A percentile compares a stretch with the other conserved stretches of the same genome.
These are phyloP conservation scores for Amylocarpus encephaloides DNA, from an alignment of 2,329 filamentous ascomycete species.

Conservation along the genomic window DNA sequence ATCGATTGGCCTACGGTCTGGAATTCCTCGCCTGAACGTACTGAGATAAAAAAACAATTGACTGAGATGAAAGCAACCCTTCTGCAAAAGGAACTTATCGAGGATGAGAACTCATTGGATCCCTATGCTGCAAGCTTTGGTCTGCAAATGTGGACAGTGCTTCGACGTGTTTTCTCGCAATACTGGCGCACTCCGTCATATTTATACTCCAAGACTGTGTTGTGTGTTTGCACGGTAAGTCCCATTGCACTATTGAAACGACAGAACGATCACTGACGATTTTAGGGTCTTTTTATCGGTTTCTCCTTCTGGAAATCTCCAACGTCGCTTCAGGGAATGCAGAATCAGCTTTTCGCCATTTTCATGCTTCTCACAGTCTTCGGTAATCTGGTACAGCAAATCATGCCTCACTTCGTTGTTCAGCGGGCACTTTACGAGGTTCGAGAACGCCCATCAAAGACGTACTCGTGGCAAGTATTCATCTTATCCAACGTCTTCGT, in stretches of 20 bases:
- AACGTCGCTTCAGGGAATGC: slow-evolving; percentile 53
- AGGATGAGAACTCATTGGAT: slow-evolving; percentile 32
- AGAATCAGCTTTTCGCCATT: slow-evolving; percentile 66
- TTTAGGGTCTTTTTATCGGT: slow-evolving; percentile 51
- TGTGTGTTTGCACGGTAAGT: slow-evolving; percentile 22
- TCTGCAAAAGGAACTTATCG: slow-evolving; percentile 18
- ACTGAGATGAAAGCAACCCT: slow-evolving; percentile 44
- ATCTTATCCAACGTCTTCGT: slow-evolving; percentile 70
- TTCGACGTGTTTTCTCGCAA: slow-evolving; percentile 53
- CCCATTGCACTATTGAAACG: background rate
- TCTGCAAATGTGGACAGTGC: slow-evolving; percentile 49
- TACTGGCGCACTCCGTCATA: slow-evolving; percentile 65
- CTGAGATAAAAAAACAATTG: slow-evolving; percentile 40
- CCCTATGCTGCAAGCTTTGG: slow-evolving; percentile 58
- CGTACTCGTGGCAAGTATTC: slow-evolving; percentile 65
- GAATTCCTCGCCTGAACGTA: slow-evolving; percentile 45
- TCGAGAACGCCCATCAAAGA: slow-evolving; percentile 70
- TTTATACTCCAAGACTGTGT: slow-evolving; percentile 30
- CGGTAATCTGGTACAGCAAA: slow-evolving; percentile 68
- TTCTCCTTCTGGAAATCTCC: slow-evolving; percentile 64
- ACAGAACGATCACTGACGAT: background rate
- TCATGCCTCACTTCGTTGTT: slow-evolving; percentile 63
- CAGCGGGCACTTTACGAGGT: slow-evolving; percentile 52
- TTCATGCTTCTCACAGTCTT: slow-evolving; percentile 74
- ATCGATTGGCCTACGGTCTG: slow-evolving; percentile 60